Base-by-base conservation (phyloP, 2,329 filamentous ascomycete species). In the Hypoxylon sp. region DNA sequence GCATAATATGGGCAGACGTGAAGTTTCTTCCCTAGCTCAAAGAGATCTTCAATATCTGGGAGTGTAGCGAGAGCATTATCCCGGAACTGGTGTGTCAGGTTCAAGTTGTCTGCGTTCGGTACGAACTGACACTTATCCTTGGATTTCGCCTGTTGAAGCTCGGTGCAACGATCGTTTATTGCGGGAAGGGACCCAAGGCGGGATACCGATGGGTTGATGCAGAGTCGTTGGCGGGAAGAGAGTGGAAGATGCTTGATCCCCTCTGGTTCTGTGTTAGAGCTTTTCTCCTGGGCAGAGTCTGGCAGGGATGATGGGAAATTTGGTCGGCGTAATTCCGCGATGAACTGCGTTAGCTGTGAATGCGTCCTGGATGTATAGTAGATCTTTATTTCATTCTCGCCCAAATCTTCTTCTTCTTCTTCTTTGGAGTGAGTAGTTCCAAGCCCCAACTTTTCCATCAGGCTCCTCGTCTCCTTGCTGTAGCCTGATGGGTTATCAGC, bases 1-100 rank as follows among this genome's bases (percentile, higher is more conserved):
- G 93, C 92, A 71, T 99, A 99, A 69, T 99, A 99, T 0, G 94
- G 93, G 67, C 94, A 99, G 4, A 97, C 82, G 0, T 86, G 83
- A 21, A 97, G 77, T 38, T 86, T 82, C 63, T 87, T 89, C 3
- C 94, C 94, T 1, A 97, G 75, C 9, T 78, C 76, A 13, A 87
- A 87, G 27, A 97, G 78, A 63, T 99, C 94, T 69, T 99, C 94
- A 46, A 99, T 97, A 65, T 99, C 94, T 2, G 90, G 88, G 5
- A 99, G 81, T 0, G 83, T 91, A 1, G 94, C 91, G 25, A 97
- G 75, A 1, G 89, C 83, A 59, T 89, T 84, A 66, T 97, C 93
- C 12, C 92, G 86, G 61, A 99, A 97, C 38, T 90, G 83, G 45
- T 91, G 83, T 0, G 90, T 83, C 17, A 89, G 75, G 3, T 79